Evolutionary conservation across 257 asterid species (phyloP).

Genomic region (Solanum stenotomum): DNA sequence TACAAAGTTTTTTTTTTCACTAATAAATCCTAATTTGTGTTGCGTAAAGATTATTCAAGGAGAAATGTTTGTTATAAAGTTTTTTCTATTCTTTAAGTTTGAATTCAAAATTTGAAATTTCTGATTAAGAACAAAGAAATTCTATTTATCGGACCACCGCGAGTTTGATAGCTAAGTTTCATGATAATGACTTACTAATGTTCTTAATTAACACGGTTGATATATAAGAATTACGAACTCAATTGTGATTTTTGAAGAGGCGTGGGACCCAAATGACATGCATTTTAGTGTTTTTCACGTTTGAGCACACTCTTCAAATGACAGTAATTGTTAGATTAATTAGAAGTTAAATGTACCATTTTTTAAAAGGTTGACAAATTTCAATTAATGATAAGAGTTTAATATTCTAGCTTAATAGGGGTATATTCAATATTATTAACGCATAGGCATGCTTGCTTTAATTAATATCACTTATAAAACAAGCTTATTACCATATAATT

Average conservation of each 20-base stretch:
- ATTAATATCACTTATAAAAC: background rate
- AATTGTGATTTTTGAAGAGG: background rate
- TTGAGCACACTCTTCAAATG: background rate
- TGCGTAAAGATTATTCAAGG: background rate
- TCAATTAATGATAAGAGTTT: background rate
- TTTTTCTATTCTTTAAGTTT: no score
- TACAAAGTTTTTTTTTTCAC: background rate
- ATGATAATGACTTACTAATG: background rate
- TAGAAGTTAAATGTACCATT: background rate
- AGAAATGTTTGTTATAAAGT: no score
- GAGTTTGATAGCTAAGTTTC: background rate
- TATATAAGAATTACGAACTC: background rate
- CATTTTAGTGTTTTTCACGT: background rate
- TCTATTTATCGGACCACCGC: no score
- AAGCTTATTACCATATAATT: background rate
- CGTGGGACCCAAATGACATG: background rate
- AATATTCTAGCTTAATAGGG: background rate
- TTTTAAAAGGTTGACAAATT: no score
- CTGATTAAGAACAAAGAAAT: no score
- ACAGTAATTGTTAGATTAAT: background rate
- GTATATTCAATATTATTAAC: background rate
- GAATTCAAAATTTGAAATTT: no score
- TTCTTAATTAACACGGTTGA: background rate
- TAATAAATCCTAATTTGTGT: background rate
- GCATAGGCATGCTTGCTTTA: background rate